phyloP scores from a whole-genome alignment of 371 early-diverging fungal species.

The Mortierella sp. region DNA sequence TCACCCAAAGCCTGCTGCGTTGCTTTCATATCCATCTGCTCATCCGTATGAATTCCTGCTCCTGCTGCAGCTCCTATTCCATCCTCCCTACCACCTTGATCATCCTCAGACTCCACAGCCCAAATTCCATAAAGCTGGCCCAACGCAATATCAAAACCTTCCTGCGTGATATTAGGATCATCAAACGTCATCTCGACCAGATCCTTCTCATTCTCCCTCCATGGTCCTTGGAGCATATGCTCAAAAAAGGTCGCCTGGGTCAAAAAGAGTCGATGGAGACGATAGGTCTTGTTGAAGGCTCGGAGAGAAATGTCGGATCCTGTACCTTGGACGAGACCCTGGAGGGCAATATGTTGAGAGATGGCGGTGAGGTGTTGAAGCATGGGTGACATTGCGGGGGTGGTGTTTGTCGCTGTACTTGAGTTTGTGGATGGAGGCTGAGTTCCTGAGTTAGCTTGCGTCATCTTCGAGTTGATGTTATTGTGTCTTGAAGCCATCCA shows the following conservation, averaged over 20 bases:
- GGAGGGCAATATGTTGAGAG: slow-evolving; percentile 66
- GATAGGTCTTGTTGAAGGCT: slow-evolving; percentile 67
- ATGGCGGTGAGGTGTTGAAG: slow-evolving; percentile 60
- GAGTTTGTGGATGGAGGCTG: not conserved
- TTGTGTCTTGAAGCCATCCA: too few relatives aligned
- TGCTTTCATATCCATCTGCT: not conserved
- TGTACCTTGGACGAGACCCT: slow-evolving; percentile 67
- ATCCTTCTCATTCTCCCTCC: slow-evolving; percentile 59
- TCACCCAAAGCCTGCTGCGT: not conserved
- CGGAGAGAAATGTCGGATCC: slow-evolving; percentile 69
- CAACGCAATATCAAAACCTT: slow-evolving; percentile 46
- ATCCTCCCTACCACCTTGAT: not conserved
- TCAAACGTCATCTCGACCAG: slow-evolving; percentile 59
- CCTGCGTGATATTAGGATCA: slow-evolving; percentile 34
- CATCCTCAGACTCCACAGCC: slow-evolving; percentile 17
- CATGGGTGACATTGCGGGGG: slow-evolving; percentile 12
- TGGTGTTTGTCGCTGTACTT: not conserved
- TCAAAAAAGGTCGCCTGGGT: slow-evolving; percentile 73
- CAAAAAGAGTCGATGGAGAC: slow-evolving; percentile 69
- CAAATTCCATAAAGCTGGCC: slow-evolving; percentile 43
- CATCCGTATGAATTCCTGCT: not conserved
- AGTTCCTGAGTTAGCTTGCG: not conserved
- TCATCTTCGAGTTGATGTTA: too few relatives aligned
- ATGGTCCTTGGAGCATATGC: slow-evolving; percentile 66
- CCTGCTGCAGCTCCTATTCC: not conserved